Percentiles rank a stretch among this genome's conserved stretches.
These are phyloP conservation scores for Pseudotsuga menziesii DNA, from an alignment of 75 land plant species.

Conservation along the genomic window DNA sequence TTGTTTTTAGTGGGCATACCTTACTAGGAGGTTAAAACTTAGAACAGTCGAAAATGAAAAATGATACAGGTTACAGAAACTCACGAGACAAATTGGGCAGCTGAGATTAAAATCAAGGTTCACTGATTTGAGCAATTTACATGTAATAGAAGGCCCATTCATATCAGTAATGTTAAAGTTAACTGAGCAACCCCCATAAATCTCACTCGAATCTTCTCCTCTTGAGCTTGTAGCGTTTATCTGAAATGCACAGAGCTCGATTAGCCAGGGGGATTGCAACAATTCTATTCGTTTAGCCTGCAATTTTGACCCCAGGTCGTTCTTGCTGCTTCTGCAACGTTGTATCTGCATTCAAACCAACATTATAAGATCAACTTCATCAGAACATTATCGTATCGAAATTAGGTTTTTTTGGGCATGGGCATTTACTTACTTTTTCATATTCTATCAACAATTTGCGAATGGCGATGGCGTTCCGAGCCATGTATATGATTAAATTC, in stretches of 20 bases:
- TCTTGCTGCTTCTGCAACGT: neutral
- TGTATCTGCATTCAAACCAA: neutral
- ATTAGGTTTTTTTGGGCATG: neutral
- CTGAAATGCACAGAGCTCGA: neutral
- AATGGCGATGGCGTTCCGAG: neutral
- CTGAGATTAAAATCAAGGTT: neutral
- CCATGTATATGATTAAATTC: neutral
- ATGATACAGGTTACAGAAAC: neutral
- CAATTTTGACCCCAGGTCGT: neutral
- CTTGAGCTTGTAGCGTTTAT: neutral
- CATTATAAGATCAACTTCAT: neutral
- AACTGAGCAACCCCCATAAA: neutral
- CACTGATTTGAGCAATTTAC: neutral
- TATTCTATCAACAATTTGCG: neutral
- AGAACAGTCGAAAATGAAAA: neutral
- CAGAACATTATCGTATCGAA: neutral
- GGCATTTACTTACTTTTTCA: neutral
- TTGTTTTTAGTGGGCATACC: no score
- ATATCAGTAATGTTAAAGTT: neutral
- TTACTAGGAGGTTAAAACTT: neutral
- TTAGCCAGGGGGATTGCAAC: slow-evolving; percentile 7
- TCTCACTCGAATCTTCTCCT: no score
- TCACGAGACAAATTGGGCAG: slow-evolving; percentile 4
- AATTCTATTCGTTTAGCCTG: neutral
- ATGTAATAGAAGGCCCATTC: neutral